Evolutionary conservation across 257 asterid species (phyloP).

Genomic region (Nicotiana obtusifolia): DNA sequence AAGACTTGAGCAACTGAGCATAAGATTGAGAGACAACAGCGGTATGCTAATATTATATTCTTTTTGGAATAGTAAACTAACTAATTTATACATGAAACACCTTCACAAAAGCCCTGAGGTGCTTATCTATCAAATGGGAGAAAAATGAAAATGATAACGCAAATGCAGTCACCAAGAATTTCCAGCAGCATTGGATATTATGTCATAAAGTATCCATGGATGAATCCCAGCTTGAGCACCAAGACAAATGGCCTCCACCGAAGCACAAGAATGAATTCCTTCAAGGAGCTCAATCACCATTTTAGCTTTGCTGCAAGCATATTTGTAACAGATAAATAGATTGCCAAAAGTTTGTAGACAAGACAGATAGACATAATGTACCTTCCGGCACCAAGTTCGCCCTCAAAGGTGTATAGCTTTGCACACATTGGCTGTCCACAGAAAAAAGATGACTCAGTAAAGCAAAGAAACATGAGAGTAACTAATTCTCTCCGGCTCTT

Average conservation of each 20-base stretch:
- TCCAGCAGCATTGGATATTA: conserved; percentile 97
- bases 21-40: background rate
- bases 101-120: background rate
- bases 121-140: background rate
- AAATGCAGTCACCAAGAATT: conserved; percentile 64
- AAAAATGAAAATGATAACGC: background rate
- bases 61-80: background rate
- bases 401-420: conserved; percentile 58
- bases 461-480: background rate
- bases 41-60: background rate
- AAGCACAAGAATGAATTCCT: conserved; percentile 90
- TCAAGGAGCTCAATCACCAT: conserved; percentile 93
- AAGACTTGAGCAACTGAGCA: background rate
- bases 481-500: background rate
- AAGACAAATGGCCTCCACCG: conserved; percentile 88
- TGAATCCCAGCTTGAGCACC: conserved; percentile 89
- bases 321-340: background rate
- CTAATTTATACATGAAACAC: background rate
- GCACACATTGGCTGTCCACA: conserved; percentile 80
- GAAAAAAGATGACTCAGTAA: conserved; percentile 25
- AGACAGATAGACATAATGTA: conserved; percentile 23
- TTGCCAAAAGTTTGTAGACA: background rate
- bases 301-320: conserved; percentile 64
- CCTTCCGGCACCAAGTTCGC: conserved; percentile 90
- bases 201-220: conserved; percentile 85